These are phyloP conservation scores for Magnusiomyces tetraspermus DNA, from an alignment of 1,139 yeast species.

Conservation along the genomic window DNA sequence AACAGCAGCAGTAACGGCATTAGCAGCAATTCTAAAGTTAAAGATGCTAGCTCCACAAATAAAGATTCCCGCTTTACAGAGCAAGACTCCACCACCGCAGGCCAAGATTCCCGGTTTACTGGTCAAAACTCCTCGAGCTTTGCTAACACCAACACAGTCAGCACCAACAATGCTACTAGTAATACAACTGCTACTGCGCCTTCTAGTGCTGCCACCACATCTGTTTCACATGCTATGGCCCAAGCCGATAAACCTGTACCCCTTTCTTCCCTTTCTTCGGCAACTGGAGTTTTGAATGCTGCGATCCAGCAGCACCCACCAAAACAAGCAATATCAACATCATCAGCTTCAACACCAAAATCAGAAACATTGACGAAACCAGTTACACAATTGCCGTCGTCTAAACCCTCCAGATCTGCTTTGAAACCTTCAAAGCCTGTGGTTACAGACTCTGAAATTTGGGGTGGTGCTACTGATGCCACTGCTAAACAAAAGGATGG, in stretches of 20 bases:
- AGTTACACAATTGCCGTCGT: too few relatives aligned
- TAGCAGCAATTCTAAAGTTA: background rate
- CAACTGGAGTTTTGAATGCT: background rate
- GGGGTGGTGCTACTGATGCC: too few relatives aligned
- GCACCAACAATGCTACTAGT: too few relatives aligned
- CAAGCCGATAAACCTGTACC: conserved; percentile 19
- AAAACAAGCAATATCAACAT: background rate
- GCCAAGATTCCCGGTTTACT: background rate
- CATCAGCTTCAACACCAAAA: background rate
- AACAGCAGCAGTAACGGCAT: background rate
- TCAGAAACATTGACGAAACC: background rate
- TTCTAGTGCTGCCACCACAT: conserved; percentile 14
- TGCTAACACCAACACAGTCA: background rate
- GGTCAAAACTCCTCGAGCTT: background rate
- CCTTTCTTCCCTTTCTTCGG: background rate
- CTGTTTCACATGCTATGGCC: conserved; percentile 22
- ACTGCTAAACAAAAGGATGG: too few relatives aligned
- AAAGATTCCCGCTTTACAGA: background rate
- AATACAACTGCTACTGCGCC: too few relatives aligned
- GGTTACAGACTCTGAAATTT: too few relatives aligned
- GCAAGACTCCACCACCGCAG: background rate
- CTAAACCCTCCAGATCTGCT: too few relatives aligned
- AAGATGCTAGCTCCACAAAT: background rate
- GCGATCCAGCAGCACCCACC: background rate
- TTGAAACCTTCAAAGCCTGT: too few relatives aligned